Evolutionary conservation across 116 monocot genomes (phyloP), one percentile per base, ranked within the genome.

Genomic region (Cymodocea nodosa): DNA sequence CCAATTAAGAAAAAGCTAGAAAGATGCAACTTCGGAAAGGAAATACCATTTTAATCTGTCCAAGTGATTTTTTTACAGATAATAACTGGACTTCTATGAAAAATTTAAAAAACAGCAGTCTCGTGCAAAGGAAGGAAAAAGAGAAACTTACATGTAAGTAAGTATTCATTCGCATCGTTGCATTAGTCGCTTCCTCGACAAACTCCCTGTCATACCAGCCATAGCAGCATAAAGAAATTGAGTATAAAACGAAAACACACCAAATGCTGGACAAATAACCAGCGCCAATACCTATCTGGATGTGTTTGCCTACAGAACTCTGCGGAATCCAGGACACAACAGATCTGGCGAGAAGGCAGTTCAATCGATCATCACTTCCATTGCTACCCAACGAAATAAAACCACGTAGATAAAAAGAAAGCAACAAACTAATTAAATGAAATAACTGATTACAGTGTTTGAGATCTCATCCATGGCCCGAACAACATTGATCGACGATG

Each of bases 241-340:
- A 16, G 20, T 6, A 57, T 20, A 49, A 50, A 16, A 61, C 15
- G 44, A 50, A 60, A 39, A 30, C 23, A 59, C 1, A 18, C 13
- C 35, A 35, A 60, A 35, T 23, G 60, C 10, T 30, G 24, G 11
- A 60, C 13, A 37, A 63, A 37, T 20, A 35, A 40, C 40, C 20
- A 24, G 23, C 23, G 6, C 24, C 60, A 12, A 52, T 17, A 89
- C 85, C 80, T 85, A 56, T 85, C 80, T 6, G 89, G 85, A 59
- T 89, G 89, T 2, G 89, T 89, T 24, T 85, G 77, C 67, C 85
- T 67, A 59, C 89, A 89, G 44, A 89, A 66, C 67, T 89, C 89
- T 2, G 89, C 89, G 1, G 89, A 89, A 71, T 89, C 89, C 25
- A 85, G 80, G 19, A 89, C 85, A 9, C 77, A 65, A 24, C 89